Evolutionary conservation across 139 green algal genomes (phyloP).

Genomic region (Chlamydomonas urium): DNA sequence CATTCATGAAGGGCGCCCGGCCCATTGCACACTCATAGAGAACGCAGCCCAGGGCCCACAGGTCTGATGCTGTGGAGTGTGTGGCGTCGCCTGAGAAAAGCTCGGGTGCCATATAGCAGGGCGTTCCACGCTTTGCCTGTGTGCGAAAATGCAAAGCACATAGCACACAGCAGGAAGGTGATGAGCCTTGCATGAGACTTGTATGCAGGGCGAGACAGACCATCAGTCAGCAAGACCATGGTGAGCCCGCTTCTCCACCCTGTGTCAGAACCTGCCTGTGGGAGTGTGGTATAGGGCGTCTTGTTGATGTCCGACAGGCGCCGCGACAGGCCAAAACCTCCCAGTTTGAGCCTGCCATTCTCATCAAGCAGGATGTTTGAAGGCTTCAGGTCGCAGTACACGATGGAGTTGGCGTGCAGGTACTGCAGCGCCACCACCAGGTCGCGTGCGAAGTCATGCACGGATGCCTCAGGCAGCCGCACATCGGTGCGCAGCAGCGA

Average conservation of each 20-base stretch:
- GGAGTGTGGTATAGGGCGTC: constrained; percentile 47
- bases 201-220: not conserved
- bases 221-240: constrained; percentile 2
- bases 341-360: constrained; percentile 87
- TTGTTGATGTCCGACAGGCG: constrained; percentile 77
- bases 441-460: constrained; percentile 82
- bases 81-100: constrained; percentile 79
- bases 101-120: constrained; percentile 93
- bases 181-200: not conserved
- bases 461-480: constrained; percentile 75
- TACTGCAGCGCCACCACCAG: constrained; percentile 67
- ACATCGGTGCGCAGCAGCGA: constrained; percentile 79
- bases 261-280: constrained; percentile 22
- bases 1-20: constrained; percentile 78
- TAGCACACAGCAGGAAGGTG: not conserved
- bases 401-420: constrained; percentile 74
- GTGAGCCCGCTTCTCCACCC: not conserved
- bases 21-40: constrained; percentile 89
- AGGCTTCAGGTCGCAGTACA: constrained; percentile 93
- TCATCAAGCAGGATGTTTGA: constrained; percentile 93
- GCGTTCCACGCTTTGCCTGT: constrained; percentile 78
- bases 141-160: not conserved
- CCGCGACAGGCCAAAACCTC: constrained; percentile 85
- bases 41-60: constrained; percentile 91
- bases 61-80: constrained; percentile 78